Evolutionary conservation across 2,329 filamentous ascomycete species (phyloP).

Genomic region (Fusarium poae): DNA sequence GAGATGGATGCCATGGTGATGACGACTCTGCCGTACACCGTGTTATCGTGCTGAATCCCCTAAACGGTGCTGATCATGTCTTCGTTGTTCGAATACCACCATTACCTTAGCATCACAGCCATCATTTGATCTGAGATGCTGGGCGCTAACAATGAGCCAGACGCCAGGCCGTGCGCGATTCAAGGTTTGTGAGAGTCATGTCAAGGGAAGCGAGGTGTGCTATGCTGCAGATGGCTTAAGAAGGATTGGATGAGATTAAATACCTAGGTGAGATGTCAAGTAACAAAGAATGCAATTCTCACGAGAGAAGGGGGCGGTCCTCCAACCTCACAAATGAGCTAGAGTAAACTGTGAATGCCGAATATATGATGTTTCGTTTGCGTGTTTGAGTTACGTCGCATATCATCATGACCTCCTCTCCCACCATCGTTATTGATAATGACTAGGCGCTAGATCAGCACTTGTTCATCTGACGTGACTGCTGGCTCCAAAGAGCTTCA

Average conservation of each 20-base stretch:
- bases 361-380: conserved; percentile 17
- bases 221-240: conserved; percentile 16
- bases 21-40: conserved; percentile 24
- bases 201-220: conserved; percentile 26
- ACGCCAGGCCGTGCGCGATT: conserved; percentile 25
- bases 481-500: conserved; percentile 11
- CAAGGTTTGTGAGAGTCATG: conserved; percentile 41
- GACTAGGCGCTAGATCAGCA: conserved; percentile 22
- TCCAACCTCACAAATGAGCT: conserved; percentile 14
- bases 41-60: conserved; percentile 9
- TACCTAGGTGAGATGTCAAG: conserved; percentile 11
- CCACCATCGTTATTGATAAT: conserved; percentile 27
- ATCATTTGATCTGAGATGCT: conserved; percentile 46
- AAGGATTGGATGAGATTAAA: conserved; percentile 14
- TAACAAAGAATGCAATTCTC: conserved; percentile 12
- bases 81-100: conserved; percentile 23
- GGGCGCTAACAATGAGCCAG: conserved; percentile 37
- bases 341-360: background rate
- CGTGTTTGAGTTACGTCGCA: conserved; percentile 24
- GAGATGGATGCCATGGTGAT: conserved; percentile 27
- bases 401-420: conserved; percentile 32
- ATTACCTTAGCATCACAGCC: conserved; percentile 20
- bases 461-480: conserved; percentile 33
- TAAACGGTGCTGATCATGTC: conserved; percentile 35
- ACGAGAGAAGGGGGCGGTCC: background rate